Percentiles rank a stretch among this genome's conserved stretches.
These are phyloP conservation scores for Apophysomyces sp. DNA, from an alignment of 371 early-diverging fungal genomes.

Conservation along the genomic window DNA sequence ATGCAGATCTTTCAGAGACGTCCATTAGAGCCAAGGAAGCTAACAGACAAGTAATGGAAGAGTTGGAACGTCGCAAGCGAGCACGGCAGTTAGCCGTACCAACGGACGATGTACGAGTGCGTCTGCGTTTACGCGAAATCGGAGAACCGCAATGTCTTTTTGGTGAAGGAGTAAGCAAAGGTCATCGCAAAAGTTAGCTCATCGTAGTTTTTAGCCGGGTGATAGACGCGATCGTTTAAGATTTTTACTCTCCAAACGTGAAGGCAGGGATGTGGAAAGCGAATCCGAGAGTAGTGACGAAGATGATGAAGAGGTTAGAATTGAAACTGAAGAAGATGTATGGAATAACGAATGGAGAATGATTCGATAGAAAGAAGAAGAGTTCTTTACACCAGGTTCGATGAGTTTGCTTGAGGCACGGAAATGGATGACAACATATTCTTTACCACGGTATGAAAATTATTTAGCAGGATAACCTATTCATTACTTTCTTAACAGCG, in stretches of 20 bases:
- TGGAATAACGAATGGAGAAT: background rate
- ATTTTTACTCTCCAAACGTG: conserved; percentile 63
- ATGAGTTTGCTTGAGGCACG: conserved; percentile 70
- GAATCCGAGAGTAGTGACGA: conserved; percentile 53
- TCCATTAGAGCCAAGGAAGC: conserved; percentile 59
- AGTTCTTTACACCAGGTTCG: conserved; percentile 87
- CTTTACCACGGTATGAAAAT: conserved; percentile 66
- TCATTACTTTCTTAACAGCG: conserved; percentile 46
- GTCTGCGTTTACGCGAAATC: conserved; percentile 71
- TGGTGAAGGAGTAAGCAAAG: conserved; percentile 83
- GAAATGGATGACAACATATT: conserved; percentile 72
- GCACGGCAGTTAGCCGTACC: conserved; percentile 87
- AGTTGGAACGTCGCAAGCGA: conserved; percentile 82
- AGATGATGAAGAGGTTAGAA: conserved; percentile 36
- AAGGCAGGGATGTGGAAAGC: conserved; percentile 44
- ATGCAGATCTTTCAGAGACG: conserved; percentile 44
- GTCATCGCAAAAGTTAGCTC: background rate
- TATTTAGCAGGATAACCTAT: background rate
- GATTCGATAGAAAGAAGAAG: conserved; percentile 54
- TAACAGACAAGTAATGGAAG: conserved; percentile 73
- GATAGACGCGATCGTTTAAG: conserved; percentile 88
- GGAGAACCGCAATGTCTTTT: conserved; percentile 90
- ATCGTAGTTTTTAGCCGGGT: conserved; percentile 59
- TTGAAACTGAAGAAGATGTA: background rate
- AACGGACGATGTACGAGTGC: conserved; percentile 86